Conservation (phyloP, 2,329 filamentous ascomycete species). For the Phaeosphaeriaceae sp. region DNA sequence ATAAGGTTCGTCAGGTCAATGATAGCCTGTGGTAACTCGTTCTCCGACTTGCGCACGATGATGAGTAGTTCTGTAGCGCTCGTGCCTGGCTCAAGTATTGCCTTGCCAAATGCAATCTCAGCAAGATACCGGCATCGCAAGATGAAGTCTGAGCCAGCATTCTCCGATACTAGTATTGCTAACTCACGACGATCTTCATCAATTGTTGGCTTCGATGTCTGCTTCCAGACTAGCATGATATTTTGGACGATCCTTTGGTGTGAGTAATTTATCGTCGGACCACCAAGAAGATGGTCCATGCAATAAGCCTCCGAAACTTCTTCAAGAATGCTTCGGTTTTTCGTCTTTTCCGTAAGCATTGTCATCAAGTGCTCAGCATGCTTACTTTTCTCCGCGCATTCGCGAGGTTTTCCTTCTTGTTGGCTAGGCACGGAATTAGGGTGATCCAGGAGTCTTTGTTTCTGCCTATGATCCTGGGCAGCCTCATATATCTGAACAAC, state of each 20-base stretch:
- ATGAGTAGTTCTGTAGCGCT: conserved; percentile 16
- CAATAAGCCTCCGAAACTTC: conserved; percentile 13
- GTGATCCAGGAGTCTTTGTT: not conserved
- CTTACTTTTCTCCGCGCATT: not conserved
- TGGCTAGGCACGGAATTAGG: not conserved
- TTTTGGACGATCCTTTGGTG: conserved; percentile 15
- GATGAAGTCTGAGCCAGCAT: conserved; percentile 4
- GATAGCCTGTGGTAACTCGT: conserved; percentile 13
- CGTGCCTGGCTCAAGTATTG: conserved; percentile 3
- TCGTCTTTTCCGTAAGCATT: not conserved
- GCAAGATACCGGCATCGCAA: conserved; percentile 26
- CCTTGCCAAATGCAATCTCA: conserved; percentile 16
- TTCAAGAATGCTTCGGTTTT: conserved; percentile 15
- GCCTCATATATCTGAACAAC: conserved; percentile 25
- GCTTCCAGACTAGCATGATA: conserved; percentile 29
- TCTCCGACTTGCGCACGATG: conserved; percentile 12
- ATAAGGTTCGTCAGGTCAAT: conserved; percentile 27
- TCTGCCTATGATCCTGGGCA: not conserved
- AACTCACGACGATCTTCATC: conserved; percentile 20
- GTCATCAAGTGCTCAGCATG: not conserved
- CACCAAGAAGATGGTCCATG: conserved; percentile 21
- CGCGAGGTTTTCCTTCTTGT: not conserved
- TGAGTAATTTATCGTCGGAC: conserved; percentile 16
- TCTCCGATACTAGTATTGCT: conserved; percentile 22
- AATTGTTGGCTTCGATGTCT: conserved; percentile 3